Percentiles rank a stretch among this genome's conserved stretches.
These are phyloP conservation scores for Lactuca sativa DNA, from an alignment of 129 eudicot genomes.

Conservation along the genomic window DNA sequence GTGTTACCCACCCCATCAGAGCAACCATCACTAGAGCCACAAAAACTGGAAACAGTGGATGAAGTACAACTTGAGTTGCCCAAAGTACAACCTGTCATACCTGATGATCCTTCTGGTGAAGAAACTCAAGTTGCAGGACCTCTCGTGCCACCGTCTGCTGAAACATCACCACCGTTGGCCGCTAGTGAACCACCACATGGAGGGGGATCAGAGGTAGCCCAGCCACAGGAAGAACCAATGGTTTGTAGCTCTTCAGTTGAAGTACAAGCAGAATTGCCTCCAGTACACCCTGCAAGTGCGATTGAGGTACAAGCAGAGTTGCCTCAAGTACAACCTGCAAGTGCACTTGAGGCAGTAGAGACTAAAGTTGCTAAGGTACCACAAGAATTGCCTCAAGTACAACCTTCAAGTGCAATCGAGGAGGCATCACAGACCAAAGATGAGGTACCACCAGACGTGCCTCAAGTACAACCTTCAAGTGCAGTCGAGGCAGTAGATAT, in stretches of 20 bases:
- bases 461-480: background rate
- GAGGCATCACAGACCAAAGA: constrained; percentile 7
- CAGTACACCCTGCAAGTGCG: background rate
- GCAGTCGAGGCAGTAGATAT: constrained; percentile 8
- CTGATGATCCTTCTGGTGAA: constrained; percentile 1
- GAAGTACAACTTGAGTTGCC: constrained; percentile 24
- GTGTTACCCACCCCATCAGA: background rate
- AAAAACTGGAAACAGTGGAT: constrained; percentile 7
- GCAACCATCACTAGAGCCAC: constrained; percentile 2
- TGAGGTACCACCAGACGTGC: background rate
- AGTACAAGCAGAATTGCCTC: constrained; percentile 15
- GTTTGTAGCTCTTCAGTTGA: constrained; percentile 8
- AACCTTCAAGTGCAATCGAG: background rate
- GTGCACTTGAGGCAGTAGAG: constrained; percentile 4
- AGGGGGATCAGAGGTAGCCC: background rate
- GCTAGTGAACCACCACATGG: constrained; percentile 7
- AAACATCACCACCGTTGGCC: background rate
- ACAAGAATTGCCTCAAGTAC: background rate
- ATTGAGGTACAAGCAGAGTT: background rate
- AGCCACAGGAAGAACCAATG: constrained; percentile 11
- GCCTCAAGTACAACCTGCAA: too few species aligned
- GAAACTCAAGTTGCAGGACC: background rate
- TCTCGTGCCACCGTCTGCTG: constrained; percentile 1
- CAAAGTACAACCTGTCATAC: constrained; percentile 26
- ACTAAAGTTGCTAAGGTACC: background rate